Evolutionary conservation across 2,329 filamentous ascomycete species (phyloP).

Genomic region (Scedosporium dehoogii): DNA sequence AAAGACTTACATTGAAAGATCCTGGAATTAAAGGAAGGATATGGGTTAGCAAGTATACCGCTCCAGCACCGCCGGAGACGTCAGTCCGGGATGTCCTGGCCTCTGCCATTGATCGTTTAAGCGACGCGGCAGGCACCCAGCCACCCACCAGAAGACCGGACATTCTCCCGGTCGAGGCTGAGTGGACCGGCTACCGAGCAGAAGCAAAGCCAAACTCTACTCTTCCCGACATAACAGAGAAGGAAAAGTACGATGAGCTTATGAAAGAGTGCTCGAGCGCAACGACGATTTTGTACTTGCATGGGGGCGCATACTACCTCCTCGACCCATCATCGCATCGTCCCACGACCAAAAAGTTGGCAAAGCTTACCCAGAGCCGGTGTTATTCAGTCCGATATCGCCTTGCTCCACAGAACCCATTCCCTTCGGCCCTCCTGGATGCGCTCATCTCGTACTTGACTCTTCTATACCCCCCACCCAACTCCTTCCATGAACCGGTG

Average conservation of each 20-base stretch:
- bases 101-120: slow-evolving; percentile 44
- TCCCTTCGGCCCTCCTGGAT: slow-evolving; percentile 66
- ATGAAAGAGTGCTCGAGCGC: slow-evolving; percentile 57
- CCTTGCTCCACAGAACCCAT: slow-evolving; percentile 63
- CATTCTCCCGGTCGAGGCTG: slow-evolving; percentile 50
- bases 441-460: slow-evolving; percentile 63
- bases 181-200: slow-evolving; percentile 65
- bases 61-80: slow-evolving; percentile 48
- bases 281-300: slow-evolving; percentile 61
- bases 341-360: slow-evolving; percentile 45
- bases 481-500: slow-evolving; percentile 56
- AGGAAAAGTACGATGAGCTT: slow-evolving; percentile 54
- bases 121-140: slow-evolving; percentile 22
- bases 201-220: slow-evolving; percentile 37
- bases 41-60: slow-evolving; percentile 66
- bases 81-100: slow-evolving; percentile 48
- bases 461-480: slow-evolving; percentile 60
- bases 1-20: slow-evolving; percentile 52
- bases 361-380: slow-evolving; percentile 55
- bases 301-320: slow-evolving; percentile 66
- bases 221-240: slow-evolving; percentile 48
- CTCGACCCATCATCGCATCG: slow-evolving; percentile 63
- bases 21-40: slow-evolving; percentile 65
- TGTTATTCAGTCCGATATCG: slow-evolving; percentile 67
- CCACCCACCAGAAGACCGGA: slow-evolving; percentile 22